Conservation (phyloP, 2,329 filamentous ascomycete species). For the Ascochyta clinopodiicola region DNA sequence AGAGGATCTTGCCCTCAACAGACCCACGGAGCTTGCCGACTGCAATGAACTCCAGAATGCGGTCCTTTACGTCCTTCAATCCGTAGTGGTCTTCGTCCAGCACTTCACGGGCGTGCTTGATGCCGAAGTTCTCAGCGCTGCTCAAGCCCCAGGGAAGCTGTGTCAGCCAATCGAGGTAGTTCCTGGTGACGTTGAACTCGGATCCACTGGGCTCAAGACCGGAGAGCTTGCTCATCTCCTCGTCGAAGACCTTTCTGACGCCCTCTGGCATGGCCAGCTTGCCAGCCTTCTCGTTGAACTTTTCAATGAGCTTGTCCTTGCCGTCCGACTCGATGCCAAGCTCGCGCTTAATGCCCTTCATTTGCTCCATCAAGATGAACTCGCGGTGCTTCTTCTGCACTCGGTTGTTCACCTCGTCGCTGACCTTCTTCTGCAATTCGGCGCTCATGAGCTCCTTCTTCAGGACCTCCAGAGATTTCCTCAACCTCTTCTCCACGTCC, state of each 20-base stretch:
- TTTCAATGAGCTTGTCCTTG: slow-evolving; percentile 97
- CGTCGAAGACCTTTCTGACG: slow-evolving; percentile 96
- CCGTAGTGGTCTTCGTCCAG: slow-evolving; percentile 97
- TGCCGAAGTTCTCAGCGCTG: slow-evolving; percentile 95
- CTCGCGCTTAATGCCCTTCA: slow-evolving; percentile 97
- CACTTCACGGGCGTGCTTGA: slow-evolving; percentile 86
- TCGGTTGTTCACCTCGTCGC: slow-evolving; percentile 95
- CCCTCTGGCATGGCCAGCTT: slow-evolving; percentile 97
- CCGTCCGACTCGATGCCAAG: slow-evolving; percentile 96
- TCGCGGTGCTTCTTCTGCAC: slow-evolving; percentile 97
- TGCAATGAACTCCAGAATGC: slow-evolving; percentile 97
- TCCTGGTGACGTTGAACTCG: slow-evolving; percentile 97
- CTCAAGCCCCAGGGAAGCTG: slow-evolving; percentile 97
- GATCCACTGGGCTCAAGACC: slow-evolving; percentile 95
- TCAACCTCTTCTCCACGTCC: slow-evolving; percentile 89
- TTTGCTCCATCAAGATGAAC: slow-evolving; percentile 99
- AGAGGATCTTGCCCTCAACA: slow-evolving; percentile 97
- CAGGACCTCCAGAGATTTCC: slow-evolving; percentile 87
- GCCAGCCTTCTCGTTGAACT: slow-evolving; percentile 92
- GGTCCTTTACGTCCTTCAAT: slow-evolving; percentile 96
- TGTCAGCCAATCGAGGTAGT: slow-evolving; percentile 98
- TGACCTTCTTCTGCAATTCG: slow-evolving; percentile 94
- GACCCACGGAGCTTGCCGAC: slow-evolving; percentile 96
- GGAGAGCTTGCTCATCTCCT: slow-evolving; percentile 95
- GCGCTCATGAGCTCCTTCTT: slow-evolving; percentile 99